phyloP scores from a whole-genome alignment of 2,329 filamentous ascomycete genomes.

The Penicillium olsonii region DNA sequence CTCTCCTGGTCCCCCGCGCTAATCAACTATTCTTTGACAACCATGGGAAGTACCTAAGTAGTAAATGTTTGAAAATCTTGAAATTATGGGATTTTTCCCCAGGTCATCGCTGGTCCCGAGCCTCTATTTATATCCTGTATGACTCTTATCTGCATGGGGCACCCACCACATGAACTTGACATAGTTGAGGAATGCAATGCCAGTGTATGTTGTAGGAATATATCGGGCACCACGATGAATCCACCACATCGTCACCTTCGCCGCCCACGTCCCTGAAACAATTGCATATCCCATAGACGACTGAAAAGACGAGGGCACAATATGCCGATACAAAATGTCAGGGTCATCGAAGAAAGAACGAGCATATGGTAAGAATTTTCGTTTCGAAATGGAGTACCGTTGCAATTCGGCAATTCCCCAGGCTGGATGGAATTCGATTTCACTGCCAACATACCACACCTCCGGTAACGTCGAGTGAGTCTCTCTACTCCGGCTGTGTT shows the following conservation, averaged over 20 bases:
- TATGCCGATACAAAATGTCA: constrained; percentile 18
- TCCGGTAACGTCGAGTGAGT: constrained; percentile 13
- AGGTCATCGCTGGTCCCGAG: too few relatives aligned
- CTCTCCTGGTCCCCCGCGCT: too few relatives aligned
- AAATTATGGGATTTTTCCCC: too few relatives aligned
- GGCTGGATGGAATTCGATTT: constrained; percentile 13
- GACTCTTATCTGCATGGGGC: constrained; percentile 2
- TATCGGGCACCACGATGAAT: constrained; percentile 19
- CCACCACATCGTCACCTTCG: constrained; percentile 18
- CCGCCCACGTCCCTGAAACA: constrained; percentile 15
- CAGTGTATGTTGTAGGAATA: constrained; percentile 20
- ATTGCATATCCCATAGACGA: constrained; percentile 8
- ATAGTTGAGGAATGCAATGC: constrained; percentile 17
- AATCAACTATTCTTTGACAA: too few relatives aligned
- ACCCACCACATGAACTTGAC: constrained; percentile 14
- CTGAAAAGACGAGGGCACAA: constrained; percentile 13
- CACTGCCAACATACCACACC: constrained; percentile 21
- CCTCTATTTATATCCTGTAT: too few relatives aligned
- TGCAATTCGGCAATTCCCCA: constrained; percentile 7
- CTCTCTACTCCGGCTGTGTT: neutral
- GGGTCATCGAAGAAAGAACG: constrained; percentile 18
- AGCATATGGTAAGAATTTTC: constrained; percentile 17
- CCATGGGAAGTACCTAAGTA: too few relatives aligned
- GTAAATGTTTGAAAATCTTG: too few relatives aligned
- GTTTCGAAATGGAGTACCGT: constrained; percentile 10